phyloP scores from a whole-genome alignment of 192 early-diverging fungal genomes.

The Backusella parvicylindrica region DNA sequence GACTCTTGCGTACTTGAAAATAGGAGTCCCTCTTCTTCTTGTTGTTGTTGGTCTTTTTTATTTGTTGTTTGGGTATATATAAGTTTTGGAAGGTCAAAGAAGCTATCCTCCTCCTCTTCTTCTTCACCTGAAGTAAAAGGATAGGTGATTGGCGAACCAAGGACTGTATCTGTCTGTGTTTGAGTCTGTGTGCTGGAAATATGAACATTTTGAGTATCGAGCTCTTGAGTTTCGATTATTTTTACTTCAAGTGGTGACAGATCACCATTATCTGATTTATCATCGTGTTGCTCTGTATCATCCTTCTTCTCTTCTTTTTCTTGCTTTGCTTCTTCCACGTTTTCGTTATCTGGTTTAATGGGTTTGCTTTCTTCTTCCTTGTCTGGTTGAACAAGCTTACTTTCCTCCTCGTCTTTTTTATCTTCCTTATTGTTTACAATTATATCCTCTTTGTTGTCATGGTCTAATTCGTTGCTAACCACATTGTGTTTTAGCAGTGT shows the following conservation, averaged over 20 bases:
- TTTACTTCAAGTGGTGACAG: background rate
- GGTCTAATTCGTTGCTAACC: background rate
- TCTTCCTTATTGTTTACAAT: background rate
- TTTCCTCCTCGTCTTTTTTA: background rate
- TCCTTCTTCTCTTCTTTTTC: background rate
- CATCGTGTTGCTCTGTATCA: background rate
- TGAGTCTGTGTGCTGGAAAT: background rate
- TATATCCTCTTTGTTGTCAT: background rate
- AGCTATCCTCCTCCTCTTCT: background rate
- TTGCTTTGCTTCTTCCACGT: background rate
- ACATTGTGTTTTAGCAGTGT: background rate
- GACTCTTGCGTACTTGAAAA: background rate
- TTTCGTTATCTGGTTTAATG: background rate
- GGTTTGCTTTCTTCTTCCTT: background rate
- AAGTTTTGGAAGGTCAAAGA: background rate
- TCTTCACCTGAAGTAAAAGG: background rate
- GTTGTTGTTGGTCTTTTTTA: background rate
- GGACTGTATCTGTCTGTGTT: background rate
- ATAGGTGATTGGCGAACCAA: background rate
- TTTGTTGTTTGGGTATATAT: background rate
- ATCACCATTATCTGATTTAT: background rate
- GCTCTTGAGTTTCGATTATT: background rate
- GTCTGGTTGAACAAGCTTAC: background rate
- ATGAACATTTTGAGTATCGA: background rate
- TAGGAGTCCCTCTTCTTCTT: background rate